Conservation (phyloP, 306 rosid species). For the Begonia masoniana region DNA sequence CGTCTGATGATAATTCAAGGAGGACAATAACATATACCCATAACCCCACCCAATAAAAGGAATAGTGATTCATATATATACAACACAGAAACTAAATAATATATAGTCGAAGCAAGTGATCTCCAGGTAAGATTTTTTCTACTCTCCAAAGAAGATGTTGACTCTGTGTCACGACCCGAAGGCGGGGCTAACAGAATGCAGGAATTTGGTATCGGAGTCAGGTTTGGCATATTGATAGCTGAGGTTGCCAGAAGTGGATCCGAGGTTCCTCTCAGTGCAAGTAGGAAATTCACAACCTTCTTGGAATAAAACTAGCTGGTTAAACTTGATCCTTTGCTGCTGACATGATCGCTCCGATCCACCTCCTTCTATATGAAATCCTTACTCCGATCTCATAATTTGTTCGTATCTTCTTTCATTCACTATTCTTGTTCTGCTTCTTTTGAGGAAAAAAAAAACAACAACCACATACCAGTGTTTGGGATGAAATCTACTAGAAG, state of each 20-base stretch:
- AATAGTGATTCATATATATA: not conserved
- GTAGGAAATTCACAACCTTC: constrained; percentile 42
- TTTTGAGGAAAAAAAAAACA: constrained; percentile 10
- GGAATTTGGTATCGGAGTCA: no score
- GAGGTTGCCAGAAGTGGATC: constrained; percentile 34
- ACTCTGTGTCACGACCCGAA: no score
- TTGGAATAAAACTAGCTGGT: constrained; percentile 42
- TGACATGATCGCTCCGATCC: constrained; percentile 97
- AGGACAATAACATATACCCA: not conserved
- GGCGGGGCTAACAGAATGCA: no score
- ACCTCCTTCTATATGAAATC: constrained; percentile 1
- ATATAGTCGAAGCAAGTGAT: not conserved
- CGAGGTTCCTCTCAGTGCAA: constrained; percentile 99
- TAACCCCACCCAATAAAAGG: not conserved
- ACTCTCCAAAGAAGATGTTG: no score
- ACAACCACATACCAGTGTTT: no score
- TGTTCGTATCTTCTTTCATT: constrained; percentile 8
- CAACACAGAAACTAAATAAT: not conserved
- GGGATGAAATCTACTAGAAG: no score
- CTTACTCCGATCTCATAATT: constrained; percentile 8
- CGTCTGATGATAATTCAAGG: not conserved
- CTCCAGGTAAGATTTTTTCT: no score
- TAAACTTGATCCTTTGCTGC: constrained; percentile 49
- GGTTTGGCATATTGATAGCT: not conserved
- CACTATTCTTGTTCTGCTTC: constrained; percentile 7